phyloP scores from a whole-genome alignment of 768 basidiomycete genomes.

The Rhizopogon vesiculosus region DNA sequence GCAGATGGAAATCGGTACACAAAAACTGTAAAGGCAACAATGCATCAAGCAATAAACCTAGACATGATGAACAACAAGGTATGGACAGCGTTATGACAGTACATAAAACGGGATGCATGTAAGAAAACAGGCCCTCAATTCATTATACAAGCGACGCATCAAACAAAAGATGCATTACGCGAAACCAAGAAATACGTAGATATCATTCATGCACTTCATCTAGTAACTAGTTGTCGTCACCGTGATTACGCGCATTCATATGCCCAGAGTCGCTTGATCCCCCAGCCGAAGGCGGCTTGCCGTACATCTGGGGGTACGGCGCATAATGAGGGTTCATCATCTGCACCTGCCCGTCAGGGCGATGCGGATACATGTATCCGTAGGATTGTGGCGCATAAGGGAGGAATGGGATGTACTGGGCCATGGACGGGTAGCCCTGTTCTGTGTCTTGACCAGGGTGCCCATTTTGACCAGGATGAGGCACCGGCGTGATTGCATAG shows the following conservation, averaged over 20 bases:
- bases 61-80: conserved; percentile 17
- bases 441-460: conserved; percentile 37
- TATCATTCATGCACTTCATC: conserved; percentile 16
- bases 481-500: conserved; percentile 40
- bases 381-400: conserved; percentile 44
- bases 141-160: conserved; percentile 25
- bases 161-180: conserved; percentile 7
- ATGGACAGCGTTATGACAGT: conserved; percentile 23
- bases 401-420: conserved; percentile 46
- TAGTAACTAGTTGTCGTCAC: conserved; percentile 23
- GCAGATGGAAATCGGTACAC: not conserved
- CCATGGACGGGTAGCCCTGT: conserved; percentile 33
- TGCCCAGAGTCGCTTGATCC: conserved; percentile 20
- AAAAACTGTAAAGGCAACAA: conserved; percentile 14
- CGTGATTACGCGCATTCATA: conserved; percentile 20
- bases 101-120: conserved; percentile 18
- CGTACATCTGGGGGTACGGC: conserved; percentile 33
- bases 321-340: conserved; percentile 33
- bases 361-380: conserved; percentile 39
- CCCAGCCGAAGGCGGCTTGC: conserved; percentile 34
- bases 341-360: conserved; percentile 34
- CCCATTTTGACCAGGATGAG: conserved; percentile 34
- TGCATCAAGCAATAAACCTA: conserved; percentile 14
- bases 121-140: conserved; percentile 14
- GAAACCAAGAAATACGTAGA: conserved; percentile 8